Base-by-base conservation (phyloP, 2,329 filamentous ascomycete species). In the Capronia coronata region DNA sequence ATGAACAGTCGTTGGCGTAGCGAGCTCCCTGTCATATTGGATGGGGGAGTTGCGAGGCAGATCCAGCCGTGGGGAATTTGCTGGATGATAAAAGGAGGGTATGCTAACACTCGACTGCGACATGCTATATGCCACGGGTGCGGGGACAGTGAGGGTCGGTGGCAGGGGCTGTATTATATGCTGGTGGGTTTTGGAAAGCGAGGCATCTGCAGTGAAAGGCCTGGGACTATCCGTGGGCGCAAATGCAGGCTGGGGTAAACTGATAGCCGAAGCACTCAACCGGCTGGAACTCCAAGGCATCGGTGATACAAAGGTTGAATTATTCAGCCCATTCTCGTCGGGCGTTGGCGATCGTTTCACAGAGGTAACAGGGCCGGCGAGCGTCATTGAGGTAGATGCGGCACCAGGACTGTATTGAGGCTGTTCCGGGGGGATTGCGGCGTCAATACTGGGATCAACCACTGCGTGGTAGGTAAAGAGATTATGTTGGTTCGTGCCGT, bases 381-480 rank as follows among this genome's bases (percentile, higher is more conserved):
- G 46, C 3, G 42, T 41, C 37, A 29, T 41, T 13, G 32, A 25
- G 9, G 35, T 39, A 5, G n/a, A 21, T 6, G 39, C n/a, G 14
- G 23, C 10, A 13, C 2, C 16, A 13, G 48, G 42, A 42, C 14
- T 42, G 11, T 14, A 25, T 21, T 44, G 48, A 27, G 43, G 4
- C 16, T 35, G 40, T 19, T 37, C 47, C 7, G 27, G 19, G 3
- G 46, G 30, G 13, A 47, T 37, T 9, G 50, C 43, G 22, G 27
- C 45, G 38, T 53, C 50, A 8, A 51, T 49, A 11, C 48, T 14
- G 3, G 48, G 30, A 30, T 49, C 39, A 23, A 56, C 45, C 14
- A 48, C 49, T 3, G 48, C 34, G 16, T 51, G 46, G 29, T 49
- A 40, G 7, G 51, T 49, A 37, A 39, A 46, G 10, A 38, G 48